Base-by-base conservation (phyloP, 805 yeast genomes). In the Suhomyces faveliae region DNA sequence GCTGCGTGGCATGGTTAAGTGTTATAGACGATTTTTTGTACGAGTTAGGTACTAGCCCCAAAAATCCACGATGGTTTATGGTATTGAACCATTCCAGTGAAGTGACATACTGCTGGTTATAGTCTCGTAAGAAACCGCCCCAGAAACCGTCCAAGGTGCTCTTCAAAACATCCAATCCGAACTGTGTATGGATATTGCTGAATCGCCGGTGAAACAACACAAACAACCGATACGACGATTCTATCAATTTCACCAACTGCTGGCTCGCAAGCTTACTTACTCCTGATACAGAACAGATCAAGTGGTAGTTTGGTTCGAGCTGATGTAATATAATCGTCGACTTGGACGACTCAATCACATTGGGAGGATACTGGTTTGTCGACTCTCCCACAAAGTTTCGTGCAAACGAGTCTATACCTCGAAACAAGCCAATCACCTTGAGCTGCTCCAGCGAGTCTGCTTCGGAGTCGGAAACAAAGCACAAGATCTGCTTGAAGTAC, bases 71-170 rank as follows among this genome's bases (percentile, higher is more conserved):
- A 49, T 63, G 62, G 51, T 71, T 71, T 35, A 70, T 47, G 41
- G 54, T 45, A 42, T 68, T 67, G 24, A 70, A 67, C 77, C 77
- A 73, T 13, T 46, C 47, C n/a, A 67, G 51, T n/a, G n/a, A n/a
- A 15, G 49, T 54, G 1, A 53, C 58, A 33, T 3, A 15, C 17
- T 13, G 62, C 5, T 41, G 29, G 49, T 71, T 70, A 48, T 58
- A 68, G 33, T 50, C 55, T 1, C 30, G 21, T 19, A 66, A 20
- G 43, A 70, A 71, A 10, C 61, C 62, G 0, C 42, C 27, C 74
- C 75, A 72, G 48, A 56, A 64, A 29, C 58, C 56, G 1, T 30
- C 33, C 11, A 70, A 56, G 6, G 55, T 40, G 3, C 39, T 44
- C 24, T 54, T 46, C 12, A 67, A 50, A 0, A 53, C 43, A 0